Evolutionary conservation across 2,329 filamentous ascomycete species (phyloP).

Genomic region (Leptosphaerulina australis): DNA sequence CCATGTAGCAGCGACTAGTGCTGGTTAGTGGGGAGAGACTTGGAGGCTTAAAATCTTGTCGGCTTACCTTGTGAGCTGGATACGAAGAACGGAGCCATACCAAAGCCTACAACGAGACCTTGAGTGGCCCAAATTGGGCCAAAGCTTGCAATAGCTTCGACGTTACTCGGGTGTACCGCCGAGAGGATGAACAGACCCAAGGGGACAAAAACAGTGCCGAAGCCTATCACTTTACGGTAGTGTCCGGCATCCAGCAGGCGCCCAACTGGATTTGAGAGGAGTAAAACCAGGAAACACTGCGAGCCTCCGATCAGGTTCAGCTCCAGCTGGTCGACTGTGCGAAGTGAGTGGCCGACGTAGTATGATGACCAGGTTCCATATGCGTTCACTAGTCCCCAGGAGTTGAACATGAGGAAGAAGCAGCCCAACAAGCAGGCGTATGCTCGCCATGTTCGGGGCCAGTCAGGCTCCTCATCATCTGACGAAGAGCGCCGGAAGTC

Average conservation of each 20-base stretch:
- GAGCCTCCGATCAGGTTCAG: conserved; percentile 58
- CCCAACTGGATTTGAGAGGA: conserved; percentile 55
- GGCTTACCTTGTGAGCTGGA: conserved; percentile 57
- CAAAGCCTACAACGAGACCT: conserved; percentile 55
- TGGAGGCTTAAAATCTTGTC: background rate
- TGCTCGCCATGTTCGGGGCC: conserved; percentile 54
- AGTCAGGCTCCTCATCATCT: conserved; percentile 44
- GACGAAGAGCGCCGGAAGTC: conserved; percentile 26
- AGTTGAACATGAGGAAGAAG: conserved; percentile 60
- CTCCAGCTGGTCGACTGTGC: conserved; percentile 47
- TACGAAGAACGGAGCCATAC: conserved; percentile 61
- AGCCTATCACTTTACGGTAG: conserved; percentile 48
- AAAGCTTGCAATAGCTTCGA: conserved; percentile 49
- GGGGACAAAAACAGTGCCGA: conserved; percentile 52
- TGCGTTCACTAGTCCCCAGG: conserved; percentile 57
- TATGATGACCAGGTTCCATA: conserved; percentile 59
- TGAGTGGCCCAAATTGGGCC: conserved; percentile 55
- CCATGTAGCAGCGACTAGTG: conserved; percentile 57
- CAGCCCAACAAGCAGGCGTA: conserved; percentile 54
- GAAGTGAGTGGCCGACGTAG: conserved; percentile 55
- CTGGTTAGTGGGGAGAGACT: conserved; percentile 18
- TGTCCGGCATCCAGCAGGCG: conserved; percentile 57
- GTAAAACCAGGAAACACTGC: conserved; percentile 55
- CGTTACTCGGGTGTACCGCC: conserved; percentile 48
- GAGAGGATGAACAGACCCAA: conserved; percentile 55